Base-by-base conservation (phyloP, 805 yeast genomes). In the Candida vartiovaarae region DNA sequence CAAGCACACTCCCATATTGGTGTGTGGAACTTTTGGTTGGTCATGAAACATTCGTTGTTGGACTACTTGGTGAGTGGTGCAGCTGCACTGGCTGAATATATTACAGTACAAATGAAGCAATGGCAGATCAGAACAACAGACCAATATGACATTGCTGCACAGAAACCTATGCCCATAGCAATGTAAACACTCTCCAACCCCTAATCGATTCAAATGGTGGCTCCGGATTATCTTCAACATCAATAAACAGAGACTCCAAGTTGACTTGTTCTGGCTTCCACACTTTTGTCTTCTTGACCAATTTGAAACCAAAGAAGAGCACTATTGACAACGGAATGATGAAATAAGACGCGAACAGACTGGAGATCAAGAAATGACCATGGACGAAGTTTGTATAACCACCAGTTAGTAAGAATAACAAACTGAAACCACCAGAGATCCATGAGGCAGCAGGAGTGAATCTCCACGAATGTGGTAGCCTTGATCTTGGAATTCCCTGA, bases 251-350 rank as follows among this genome's bases (percentile, higher is more conserved):
- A 4, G 52, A 32, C 25, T 40, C 56, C 24, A 75, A 62, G 53
- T 74, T 75, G 35, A 67, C 70, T 42, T 74, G 67, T 15, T 49
- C 42, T 3, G 74, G 60, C 35, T 54, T 56, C 47, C 66, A 50
- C 36, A 62, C 50, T 38, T 49, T 60, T 2, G 68, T 62, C 42
- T 45, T 54, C 49, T 61, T 63, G 46, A 53, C 42, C n/a, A 65
- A 7, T 38, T 65, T 65, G 65, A 66, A 67, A 45, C 52, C 55
- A 8, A 55, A 34, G 43, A 48, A 63, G 36, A 67, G 46, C 5
- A 52, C 55, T 9, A 55, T n/a, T 32, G 59, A 41, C 41, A 66
- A 48, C 10, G 68, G 65, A 10, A 52, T 28, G 26, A 45, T 43
- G n/a, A 52, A 44, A 41, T 52, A 52, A 4, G 44, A 28, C 27